phyloP scores from a whole-genome alignment of 495 filamentous ascomycete genomes.

The Hyaloscypha bicolor region DNA sequence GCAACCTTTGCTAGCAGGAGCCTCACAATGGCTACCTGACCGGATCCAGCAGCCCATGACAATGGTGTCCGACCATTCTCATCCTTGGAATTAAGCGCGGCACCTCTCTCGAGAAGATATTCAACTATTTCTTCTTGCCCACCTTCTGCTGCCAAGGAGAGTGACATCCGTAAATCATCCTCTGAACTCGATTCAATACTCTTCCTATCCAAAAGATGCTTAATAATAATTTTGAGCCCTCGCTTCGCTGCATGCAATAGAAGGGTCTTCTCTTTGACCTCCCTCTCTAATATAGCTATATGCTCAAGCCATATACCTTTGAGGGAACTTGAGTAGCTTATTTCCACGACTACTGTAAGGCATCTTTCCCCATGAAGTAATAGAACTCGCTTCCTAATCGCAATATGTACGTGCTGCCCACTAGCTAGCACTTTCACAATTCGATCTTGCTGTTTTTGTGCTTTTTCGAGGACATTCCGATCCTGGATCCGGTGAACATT shows the following conservation, averaged over 20 bases:
- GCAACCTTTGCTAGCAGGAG: not conserved
- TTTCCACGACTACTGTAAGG: conserved; percentile 13
- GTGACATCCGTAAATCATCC: too few species aligned
- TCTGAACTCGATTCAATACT: conserved; percentile 1
- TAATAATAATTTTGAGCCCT: conserved; percentile 7
- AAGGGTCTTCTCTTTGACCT: conserved; percentile 25
- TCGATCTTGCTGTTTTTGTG: conserved; percentile 11
- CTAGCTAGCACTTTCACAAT: conserved; percentile 8
- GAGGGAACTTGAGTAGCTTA: conserved; percentile 12
- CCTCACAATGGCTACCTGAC: conserved; percentile 1
- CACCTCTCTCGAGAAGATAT: too few species aligned
- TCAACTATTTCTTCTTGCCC: too few species aligned
- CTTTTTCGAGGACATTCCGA: conserved; percentile 4
- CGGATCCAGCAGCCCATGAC: conserved; percentile 15
- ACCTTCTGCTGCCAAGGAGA: too few species aligned
- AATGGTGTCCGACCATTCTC: conserved; percentile 13
- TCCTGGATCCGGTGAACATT: not conserved
- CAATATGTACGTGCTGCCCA: conserved; percentile 12
- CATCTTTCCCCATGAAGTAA: conserved; percentile 3
- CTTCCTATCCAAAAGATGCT: conserved; percentile 5
- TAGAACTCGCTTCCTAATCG: conserved; percentile 22
- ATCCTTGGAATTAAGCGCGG: not conserved
- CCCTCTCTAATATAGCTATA: conserved; percentile 13
- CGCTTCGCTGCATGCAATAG: conserved; percentile 31
- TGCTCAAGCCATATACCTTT: conserved; percentile 12